Base-by-base conservation (phyloP, 306 rosid genomes). In the Trifolium fragiferum region DNA sequence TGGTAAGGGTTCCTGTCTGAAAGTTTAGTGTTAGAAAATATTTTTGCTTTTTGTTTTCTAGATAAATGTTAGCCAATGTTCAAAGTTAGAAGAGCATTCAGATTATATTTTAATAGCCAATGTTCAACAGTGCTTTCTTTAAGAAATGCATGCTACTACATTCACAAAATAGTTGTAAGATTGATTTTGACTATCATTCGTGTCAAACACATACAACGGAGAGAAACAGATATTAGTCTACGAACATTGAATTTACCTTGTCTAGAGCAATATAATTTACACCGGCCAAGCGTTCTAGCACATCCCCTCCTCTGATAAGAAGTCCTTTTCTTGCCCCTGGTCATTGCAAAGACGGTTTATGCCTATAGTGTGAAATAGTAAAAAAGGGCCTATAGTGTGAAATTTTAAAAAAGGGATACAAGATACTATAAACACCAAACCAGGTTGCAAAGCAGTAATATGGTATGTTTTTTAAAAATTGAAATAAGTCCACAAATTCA, bases 1-100 rank as follows among this genome's bases (percentile, higher is more conserved):
- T 88, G 55, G 99, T 92, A 76, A 94, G 92, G 68, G 99, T 94
- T 78, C 99, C 99, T 41, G 99, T 94, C 99, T 94, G 96, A 80
- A 83, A 73, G 68, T 70, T 64, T 37, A 77, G 81, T 71, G 51
- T 21, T 73, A 50, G 62, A 53, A 37, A 72, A 38, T 77, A 72
- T 79, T 74, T 77, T 35, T 54, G n/a, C 27, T 27, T 12, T 33
- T 67, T 18, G 43, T 12, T 37, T 18, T 1, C n/a, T 30, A 51
- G 66, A 60, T 30, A 14, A 60, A 30, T 30, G 62, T 9, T 54
- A 13, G 51, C 19, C 68, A 8, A 66, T 49, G 67, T 20, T 68
- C 54, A 64, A 55, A 55, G 54, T 72, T 16, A 47, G 21, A 46
- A 32, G 63, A 47, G 33, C 6, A 6, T 59, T 32, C 60, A 35